Evolutionary conservation across 495 filamentous ascomycete species (phyloP).

Genomic region (Cercophora newfieldiana): DNA sequence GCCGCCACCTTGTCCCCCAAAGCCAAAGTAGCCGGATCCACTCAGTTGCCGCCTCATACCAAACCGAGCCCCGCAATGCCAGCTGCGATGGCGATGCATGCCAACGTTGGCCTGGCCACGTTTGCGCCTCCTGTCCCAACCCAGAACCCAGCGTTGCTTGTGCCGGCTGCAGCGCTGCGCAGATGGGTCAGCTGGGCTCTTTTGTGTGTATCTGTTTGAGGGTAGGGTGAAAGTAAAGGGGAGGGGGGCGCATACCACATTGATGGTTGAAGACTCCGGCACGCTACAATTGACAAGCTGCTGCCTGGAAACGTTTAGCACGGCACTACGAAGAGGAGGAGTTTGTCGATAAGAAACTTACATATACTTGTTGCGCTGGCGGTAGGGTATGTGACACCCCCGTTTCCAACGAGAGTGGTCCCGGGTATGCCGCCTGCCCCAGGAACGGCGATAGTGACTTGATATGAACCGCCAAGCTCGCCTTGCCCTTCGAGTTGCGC

Average conservation of each 20-base stretch:
- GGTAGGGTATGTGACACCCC: constrained; percentile 32
- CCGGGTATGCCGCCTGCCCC: constrained; percentile 43
- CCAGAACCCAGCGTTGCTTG: constrained; percentile 27
- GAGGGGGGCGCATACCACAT: constrained; percentile 25
- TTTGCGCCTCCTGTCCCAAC: constrained; percentile 29
- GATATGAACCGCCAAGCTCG: constrained; percentile 48
- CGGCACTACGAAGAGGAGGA: not conserved
- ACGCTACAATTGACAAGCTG: constrained; percentile 33
- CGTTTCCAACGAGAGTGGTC: constrained; percentile 49
- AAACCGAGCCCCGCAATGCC: constrained; percentile 28
- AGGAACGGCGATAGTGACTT: constrained; percentile 64
- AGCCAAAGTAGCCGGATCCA: too few species aligned
- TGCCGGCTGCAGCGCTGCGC: constrained; percentile 26
- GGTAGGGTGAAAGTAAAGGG: not conserved
- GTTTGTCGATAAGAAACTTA: constrained; percentile 23
- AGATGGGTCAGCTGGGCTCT: not conserved
- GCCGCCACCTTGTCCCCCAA: too few species aligned
- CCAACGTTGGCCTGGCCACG: constrained; percentile 28
- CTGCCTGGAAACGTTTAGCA: constrained; percentile 21
- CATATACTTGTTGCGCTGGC: constrained; percentile 64
- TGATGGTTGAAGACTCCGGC: constrained; percentile 24
- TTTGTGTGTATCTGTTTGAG: not conserved
- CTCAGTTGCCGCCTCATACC: not conserved
- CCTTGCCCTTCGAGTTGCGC: constrained; percentile 54
- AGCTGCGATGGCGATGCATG: constrained; percentile 22